Conservation (phyloP, 768 basidiomycete species). For the Amylocystis lapponica region DNA sequence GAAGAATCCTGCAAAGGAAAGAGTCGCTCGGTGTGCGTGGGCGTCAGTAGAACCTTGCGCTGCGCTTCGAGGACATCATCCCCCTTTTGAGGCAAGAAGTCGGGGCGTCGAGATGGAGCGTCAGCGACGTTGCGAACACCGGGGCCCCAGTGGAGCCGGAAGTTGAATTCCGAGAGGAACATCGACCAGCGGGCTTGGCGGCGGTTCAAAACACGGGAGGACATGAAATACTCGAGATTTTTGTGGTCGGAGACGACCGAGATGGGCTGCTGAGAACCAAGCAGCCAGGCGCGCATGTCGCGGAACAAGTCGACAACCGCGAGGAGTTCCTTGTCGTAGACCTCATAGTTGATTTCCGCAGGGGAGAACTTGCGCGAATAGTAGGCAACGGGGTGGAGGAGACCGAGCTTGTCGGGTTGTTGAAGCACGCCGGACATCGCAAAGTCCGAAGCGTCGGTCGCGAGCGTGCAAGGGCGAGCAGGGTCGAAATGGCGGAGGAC, state of each 20-base stretch:
- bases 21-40: slow-evolving; percentile 4
- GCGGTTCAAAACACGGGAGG: slow-evolving; percentile 24
- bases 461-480: slow-evolving; percentile 6
- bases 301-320: slow-evolving; percentile 33
- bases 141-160: slow-evolving; percentile 25
- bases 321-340: slow-evolving; percentile 46
- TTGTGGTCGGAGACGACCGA: slow-evolving; percentile 30
- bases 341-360: slow-evolving; percentile 41
- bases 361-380: slow-evolving; percentile 21
- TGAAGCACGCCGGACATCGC: slow-evolving; percentile 14
- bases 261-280: slow-evolving; percentile 10
- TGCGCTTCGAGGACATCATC: slow-evolving; percentile 9
- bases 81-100: slow-evolving; percentile 20
- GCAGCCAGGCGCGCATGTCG: slow-evolving; percentile 20
- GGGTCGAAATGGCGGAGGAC: slow-evolving; percentile 18
- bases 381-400: slow-evolving; percentile 28
- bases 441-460: slow-evolving; percentile 20
- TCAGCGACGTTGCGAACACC: slow-evolving; percentile 19
- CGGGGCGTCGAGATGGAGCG: slow-evolving; percentile 18
- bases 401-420: slow-evolving; percentile 8
- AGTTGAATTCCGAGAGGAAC: slow-evolving; percentile 28
- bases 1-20: not conserved
- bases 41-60: slow-evolving; percentile 8
- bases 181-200: slow-evolving; percentile 33
- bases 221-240: slow-evolving; percentile 33